Conservation (phyloP, 495 filamentous ascomycete species). For the Aspergillus panamensis region DNA sequence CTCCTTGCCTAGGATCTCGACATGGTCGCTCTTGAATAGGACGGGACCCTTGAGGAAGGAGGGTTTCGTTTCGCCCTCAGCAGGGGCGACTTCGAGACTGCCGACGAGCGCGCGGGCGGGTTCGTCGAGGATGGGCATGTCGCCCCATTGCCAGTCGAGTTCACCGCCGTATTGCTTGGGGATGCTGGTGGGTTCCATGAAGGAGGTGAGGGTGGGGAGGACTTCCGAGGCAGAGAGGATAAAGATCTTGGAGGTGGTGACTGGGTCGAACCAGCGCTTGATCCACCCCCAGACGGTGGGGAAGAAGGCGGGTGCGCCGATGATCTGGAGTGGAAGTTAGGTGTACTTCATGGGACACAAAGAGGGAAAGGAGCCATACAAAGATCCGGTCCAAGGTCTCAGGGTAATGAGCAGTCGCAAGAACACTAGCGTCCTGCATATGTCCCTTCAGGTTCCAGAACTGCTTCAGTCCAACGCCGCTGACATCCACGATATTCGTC, state of each 20-base stretch:
- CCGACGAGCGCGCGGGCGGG: slow-evolving; percentile 46
- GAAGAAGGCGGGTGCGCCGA: slow-evolving; percentile 87
- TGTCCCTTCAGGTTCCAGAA: slow-evolving; percentile 90
- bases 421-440: slow-evolving; percentile 82
- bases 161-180: slow-evolving; percentile 82
- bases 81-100: slow-evolving; percentile 29
- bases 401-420: slow-evolving; percentile 90
- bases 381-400: slow-evolving; percentile 87
- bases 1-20: slow-evolving; percentile 41
- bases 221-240: slow-evolving; percentile 70
- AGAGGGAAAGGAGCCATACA: slow-evolving; percentile 42
- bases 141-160: slow-evolving; percentile 74
- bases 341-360: not conserved
- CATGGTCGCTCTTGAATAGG: slow-evolving; percentile 37
- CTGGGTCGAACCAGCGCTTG: slow-evolving; percentile 93
- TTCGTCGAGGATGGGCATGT: slow-evolving; percentile 67
- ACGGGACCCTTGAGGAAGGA: slow-evolving; percentile 41
- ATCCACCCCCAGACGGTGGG: slow-evolving; percentile 94
- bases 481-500: slow-evolving; percentile 88
- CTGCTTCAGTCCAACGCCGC: slow-evolving; percentile 76
- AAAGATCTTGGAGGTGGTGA: slow-evolving; percentile 90
- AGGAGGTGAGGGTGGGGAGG: slow-evolving; percentile 65
- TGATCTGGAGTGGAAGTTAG: slow-evolving; percentile 53
- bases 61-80: slow-evolving; percentile 30
- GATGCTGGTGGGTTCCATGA: slow-evolving; percentile 77